These are phyloP conservation scores for Coniochaeta hoffmannii DNA, from an alignment of 2,329 filamentous ascomycete species.

Conservation along the genomic window DNA sequence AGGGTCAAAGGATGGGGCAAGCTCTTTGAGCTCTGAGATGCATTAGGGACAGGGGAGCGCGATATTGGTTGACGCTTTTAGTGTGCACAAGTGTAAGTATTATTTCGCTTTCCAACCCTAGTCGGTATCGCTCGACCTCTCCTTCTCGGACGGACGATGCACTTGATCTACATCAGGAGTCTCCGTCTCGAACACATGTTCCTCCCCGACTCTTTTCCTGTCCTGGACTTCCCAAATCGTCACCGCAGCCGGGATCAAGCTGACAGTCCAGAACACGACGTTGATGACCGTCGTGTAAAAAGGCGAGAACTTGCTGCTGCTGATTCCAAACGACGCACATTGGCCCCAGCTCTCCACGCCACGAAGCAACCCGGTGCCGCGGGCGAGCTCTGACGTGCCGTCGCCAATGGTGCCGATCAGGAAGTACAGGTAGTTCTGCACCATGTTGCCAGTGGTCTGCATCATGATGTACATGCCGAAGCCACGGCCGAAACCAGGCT, in stretches of 20 bases:
- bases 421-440: slow-evolving; percentile 12
- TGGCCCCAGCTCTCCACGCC: slow-evolving; percentile 17
- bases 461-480: slow-evolving; percentile 17
- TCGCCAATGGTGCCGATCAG: slow-evolving; percentile 12
- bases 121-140: too few relatives aligned
- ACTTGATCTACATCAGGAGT: not conserved
- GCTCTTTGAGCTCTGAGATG: slow-evolving; percentile 17
- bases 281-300: slow-evolving; percentile 18
- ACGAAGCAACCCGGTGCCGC: slow-evolving; percentile 12
- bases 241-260: slow-evolving; percentile 11
- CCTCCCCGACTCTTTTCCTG: slow-evolving; percentile 5
- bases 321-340: slow-evolving; percentile 16
- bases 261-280: slow-evolving; percentile 15
- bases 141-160: not conserved
- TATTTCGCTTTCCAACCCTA: too few relatives aligned
- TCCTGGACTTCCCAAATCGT: slow-evolving; percentile 14
- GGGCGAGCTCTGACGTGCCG: slow-evolving; percentile 13
- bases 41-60: too few relatives aligned
- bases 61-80: too few relatives aligned
- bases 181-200: not conserved
- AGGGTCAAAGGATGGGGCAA: slow-evolving; percentile 25
- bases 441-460: slow-evolving; percentile 11
- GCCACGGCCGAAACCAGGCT: slow-evolving; percentile 13
- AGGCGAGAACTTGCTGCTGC: slow-evolving; percentile 17
- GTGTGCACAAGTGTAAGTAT: too few relatives aligned